Conservation (phyloP, 2,329 filamentous ascomycete genomes). For the Pleomassaria siparia region DNA sequence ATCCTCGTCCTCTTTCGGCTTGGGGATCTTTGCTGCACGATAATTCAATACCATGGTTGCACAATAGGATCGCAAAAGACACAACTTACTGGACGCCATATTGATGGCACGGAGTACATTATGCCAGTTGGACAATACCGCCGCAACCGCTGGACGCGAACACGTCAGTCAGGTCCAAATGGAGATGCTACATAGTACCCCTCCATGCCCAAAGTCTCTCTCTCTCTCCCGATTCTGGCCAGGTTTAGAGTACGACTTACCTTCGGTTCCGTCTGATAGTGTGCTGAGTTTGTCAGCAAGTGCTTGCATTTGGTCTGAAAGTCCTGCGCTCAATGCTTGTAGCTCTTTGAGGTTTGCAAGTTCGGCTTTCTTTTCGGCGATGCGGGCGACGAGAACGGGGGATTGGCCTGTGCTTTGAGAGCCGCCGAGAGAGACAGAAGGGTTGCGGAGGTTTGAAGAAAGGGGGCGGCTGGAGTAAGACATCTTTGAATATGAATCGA, state of each 20-base stretch:
- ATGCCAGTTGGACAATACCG: constrained; percentile 86
- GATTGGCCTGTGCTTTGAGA: constrained; percentile 59
- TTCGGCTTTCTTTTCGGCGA: constrained; percentile 84
- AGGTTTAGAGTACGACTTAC: constrained; percentile 43
- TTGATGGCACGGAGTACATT: constrained; percentile 82
- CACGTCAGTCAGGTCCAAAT: constrained; percentile 18
- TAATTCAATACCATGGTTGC: constrained; percentile 16
- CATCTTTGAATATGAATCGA: no score
- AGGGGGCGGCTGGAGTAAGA: constrained; percentile 50
- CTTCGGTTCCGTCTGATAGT: constrained; percentile 79
- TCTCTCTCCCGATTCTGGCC: constrained; percentile 4
- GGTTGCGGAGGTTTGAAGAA: constrained; percentile 65
- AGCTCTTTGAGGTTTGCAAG: constrained; percentile 77
- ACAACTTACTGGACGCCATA: constrained; percentile 75
- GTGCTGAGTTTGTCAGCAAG: constrained; percentile 77
- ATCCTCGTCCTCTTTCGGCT: constrained; percentile 54
- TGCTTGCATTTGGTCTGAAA: constrained; percentile 80
- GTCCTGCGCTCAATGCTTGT: constrained; percentile 73
- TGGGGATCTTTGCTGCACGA: constrained; percentile 66
- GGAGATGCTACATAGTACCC: constrained; percentile 8
- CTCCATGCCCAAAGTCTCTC: no score
- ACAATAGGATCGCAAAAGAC: neutral
- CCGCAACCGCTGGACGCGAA: constrained; percentile 66
- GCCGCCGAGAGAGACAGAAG: constrained; percentile 50
- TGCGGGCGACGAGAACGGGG: constrained; percentile 70